These are phyloP conservation scores for Sordariomycetes sp. DNA, from an alignment of 2,329 filamentous ascomycete species.

Conservation along the genomic window DNA sequence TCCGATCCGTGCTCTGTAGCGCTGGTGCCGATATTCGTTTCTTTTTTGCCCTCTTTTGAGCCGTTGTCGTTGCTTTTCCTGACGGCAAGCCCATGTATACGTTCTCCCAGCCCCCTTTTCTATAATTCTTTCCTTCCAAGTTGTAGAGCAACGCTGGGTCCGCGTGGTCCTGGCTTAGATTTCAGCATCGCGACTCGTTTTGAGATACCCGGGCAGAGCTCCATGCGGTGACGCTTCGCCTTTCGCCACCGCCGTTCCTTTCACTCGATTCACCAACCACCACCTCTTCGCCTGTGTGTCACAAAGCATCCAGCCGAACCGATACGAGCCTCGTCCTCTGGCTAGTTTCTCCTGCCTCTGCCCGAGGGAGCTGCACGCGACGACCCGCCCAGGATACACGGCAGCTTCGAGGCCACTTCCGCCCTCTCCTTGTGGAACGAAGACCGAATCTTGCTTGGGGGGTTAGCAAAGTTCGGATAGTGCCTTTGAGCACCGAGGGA, in stretches of 20 bases:
- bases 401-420: not conserved
- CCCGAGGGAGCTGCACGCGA: not conserved
- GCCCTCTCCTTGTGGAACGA: not conserved
- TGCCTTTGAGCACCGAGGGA: not conserved
- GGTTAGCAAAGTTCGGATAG: not conserved
- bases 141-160: not conserved
- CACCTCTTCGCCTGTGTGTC: not conserved
- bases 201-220: slow-evolving; percentile 3
- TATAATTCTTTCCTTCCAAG: not conserved
- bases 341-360: not conserved
- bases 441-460: not conserved
- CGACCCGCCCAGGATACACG: not conserved
- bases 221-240: not conserved
- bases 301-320: not conserved
- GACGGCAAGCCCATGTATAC: slow-evolving; percentile 3
- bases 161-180: slow-evolving; percentile 1
- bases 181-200: slow-evolving; percentile 1
- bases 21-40: not conserved
- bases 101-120: not conserved
- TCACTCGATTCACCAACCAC: not conserved
- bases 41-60: not conserved
- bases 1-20: not conserved
- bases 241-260: not conserved
- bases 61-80: not conserved
- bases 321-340: not conserved